Percentiles rank a stretch among this genome's conserved stretches.
phyloP scores from a whole-genome alignment of 2,329 filamentous ascomycete genomes.

The Ophiocordyceps camponoti-leonardi region DNA sequence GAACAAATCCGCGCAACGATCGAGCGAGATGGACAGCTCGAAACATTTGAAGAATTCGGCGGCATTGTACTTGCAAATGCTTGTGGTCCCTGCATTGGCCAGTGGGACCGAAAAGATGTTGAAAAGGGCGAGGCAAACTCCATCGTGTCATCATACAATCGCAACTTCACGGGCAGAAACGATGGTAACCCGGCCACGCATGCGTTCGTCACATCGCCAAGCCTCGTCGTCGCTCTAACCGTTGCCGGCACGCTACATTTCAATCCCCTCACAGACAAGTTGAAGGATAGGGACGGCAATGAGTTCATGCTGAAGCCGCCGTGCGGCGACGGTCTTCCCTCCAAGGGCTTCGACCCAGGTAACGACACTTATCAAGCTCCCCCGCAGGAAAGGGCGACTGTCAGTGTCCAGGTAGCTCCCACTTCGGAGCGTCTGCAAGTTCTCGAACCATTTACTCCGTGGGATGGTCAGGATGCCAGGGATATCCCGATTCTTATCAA shows the following conservation, averaged over 20 bases:
- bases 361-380: constrained; percentile 53
- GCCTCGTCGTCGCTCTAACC: constrained; percentile 90
- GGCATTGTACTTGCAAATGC: constrained; percentile 87
- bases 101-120: constrained; percentile 84
- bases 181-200: constrained; percentile 93
- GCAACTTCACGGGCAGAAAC: constrained; percentile 93
- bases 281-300: constrained; percentile 64
- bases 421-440: constrained; percentile 76
- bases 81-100: constrained; percentile 84
- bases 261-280: constrained; percentile 80
- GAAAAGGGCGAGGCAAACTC: constrained; percentile 77
- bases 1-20: constrained; percentile 94
- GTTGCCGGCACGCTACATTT: constrained; percentile 88
- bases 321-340: constrained; percentile 47
- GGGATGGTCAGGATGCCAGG: constrained; percentile 58
- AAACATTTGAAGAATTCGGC: constrained; percentile 72
- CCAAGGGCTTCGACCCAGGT: constrained; percentile 56
- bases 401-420: constrained; percentile 63
- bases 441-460: constrained; percentile 76
- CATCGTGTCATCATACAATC: constrained; percentile 94
- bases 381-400: constrained; percentile 53
- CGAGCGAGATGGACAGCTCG: constrained; percentile 71
- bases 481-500: constrained; percentile 83
- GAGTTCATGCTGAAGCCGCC: constrained; percentile 76
- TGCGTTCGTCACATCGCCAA: constrained; percentile 96